Conservation (phyloP, 2,329 filamentous ascomycete genomes). For the Penicillium sp. region DNA sequence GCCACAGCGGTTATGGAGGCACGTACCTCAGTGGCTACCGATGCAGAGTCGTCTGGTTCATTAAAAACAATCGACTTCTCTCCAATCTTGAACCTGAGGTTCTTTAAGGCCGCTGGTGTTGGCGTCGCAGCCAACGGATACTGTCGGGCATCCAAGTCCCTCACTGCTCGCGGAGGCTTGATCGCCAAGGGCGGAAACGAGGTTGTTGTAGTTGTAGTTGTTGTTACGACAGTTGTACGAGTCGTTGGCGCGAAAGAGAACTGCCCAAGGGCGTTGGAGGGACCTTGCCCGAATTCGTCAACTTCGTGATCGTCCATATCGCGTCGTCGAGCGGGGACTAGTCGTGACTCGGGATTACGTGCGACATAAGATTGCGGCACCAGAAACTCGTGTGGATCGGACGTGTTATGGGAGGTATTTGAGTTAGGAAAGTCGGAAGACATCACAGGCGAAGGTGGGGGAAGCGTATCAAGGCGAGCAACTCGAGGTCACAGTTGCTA, state of each 20-base stretch:
- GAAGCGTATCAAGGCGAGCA: constrained; percentile 8
- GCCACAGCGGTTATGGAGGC: not conserved
- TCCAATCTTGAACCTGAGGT: constrained; percentile 72
- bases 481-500: constrained; percentile 10
- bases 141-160: constrained; percentile 78
- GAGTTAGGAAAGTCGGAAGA: constrained; percentile 13
- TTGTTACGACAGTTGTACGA: constrained; percentile 73
- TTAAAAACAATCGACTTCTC: constrained; percentile 62
- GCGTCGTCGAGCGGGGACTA: constrained; percentile 18
- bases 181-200: constrained; percentile 81
- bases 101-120: constrained; percentile 75
- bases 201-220: constrained; percentile 84
- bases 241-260: constrained; percentile 65
- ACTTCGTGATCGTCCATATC: constrained; percentile 32
- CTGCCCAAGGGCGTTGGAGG: constrained; percentile 54
- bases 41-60: constrained; percentile 60
- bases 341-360: constrained; percentile 14
- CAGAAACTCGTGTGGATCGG: constrained; percentile 15
- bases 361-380: constrained; percentile 9
- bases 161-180: constrained; percentile 68
- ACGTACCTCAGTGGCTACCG: constrained; percentile 57
- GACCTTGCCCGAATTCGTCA: constrained; percentile 21
- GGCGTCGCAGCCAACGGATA: constrained; percentile 84
- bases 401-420: constrained; percentile 3
- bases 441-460: constrained; percentile 15